These are phyloP conservation scores for Mycogone perniciosa DNA, from an alignment of 2,329 filamentous ascomycete species.

Conservation along the genomic window DNA sequence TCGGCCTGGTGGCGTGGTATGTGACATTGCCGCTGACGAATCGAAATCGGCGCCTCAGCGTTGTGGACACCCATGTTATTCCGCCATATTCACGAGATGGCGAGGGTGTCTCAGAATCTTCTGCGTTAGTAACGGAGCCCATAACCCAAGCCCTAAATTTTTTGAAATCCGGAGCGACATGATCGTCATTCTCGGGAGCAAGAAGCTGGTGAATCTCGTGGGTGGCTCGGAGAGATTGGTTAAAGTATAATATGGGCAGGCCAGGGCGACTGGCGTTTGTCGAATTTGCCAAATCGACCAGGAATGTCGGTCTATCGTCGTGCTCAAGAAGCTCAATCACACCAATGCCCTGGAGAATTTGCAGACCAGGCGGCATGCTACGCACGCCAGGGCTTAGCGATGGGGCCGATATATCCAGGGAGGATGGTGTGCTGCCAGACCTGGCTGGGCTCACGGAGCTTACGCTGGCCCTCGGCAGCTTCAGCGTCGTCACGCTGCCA, in stretches of 20 bases:
- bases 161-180: slow-evolving; percentile 41
- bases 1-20: slow-evolving; percentile 27
- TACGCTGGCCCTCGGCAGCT: slow-evolving; percentile 48
- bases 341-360: slow-evolving; percentile 57
- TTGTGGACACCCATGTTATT: slow-evolving; percentile 64
- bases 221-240: slow-evolving; percentile 56
- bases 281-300: slow-evolving; percentile 60
- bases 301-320: slow-evolving; percentile 69
- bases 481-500: slow-evolving; percentile 46
- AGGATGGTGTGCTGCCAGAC: slow-evolving; percentile 47
- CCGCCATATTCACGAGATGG: slow-evolving; percentile 57
- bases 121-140: slow-evolving; percentile 45
- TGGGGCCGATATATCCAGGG: slow-evolving; percentile 46
- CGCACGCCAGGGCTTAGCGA: slow-evolving; percentile 47
- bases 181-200: slow-evolving; percentile 40
- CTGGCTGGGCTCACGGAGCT: slow-evolving; percentile 40
- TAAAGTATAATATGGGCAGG: slow-evolving; percentile 61
- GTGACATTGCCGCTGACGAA: slow-evolving; percentile 55
- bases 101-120: slow-evolving; percentile 45
- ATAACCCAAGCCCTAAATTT: slow-evolving; percentile 67
- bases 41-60: slow-evolving; percentile 60
- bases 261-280: slow-evolving; percentile 47
- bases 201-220: slow-evolving; percentile 51
- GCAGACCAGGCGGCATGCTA: slow-evolving; percentile 41
- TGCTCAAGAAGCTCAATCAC: slow-evolving; percentile 68